Evolutionary conservation across 768 basidiomycete genomes (phyloP).

Genomic region (Xanthoconium stramineum): DNA sequence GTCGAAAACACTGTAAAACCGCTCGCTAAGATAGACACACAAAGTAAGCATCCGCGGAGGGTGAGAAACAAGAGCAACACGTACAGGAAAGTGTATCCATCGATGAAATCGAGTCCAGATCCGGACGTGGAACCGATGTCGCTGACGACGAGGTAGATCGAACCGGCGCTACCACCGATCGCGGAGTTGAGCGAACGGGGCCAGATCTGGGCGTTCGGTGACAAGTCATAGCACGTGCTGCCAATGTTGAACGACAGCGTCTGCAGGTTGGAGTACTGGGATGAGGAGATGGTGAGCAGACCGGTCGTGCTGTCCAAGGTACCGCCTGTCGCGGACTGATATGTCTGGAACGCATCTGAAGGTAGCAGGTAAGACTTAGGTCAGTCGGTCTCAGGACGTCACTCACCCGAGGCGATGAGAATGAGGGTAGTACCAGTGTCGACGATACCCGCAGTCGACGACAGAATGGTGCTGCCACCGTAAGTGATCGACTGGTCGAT

Average conservation of each 20-base stretch:
- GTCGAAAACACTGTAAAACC: conserved; percentile 39
- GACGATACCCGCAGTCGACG: conserved; percentile 31
- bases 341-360: conserved; percentile 27
- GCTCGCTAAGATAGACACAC: conserved; percentile 5
- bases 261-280: conserved; percentile 25
- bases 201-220: conserved; percentile 33
- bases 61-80: no score
- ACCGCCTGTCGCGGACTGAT: conserved; percentile 27
- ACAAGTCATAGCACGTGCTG: conserved; percentile 15
- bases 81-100: conserved; percentile 19
- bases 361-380: not conserved
- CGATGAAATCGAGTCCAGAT: conserved; percentile 22
- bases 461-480: conserved; percentile 20
- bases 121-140: conserved; percentile 18
- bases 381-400: not conserved
- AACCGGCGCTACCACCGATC: conserved; percentile 25
- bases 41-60: not conserved
- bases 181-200: conserved; percentile 31
- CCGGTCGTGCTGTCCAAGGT: conserved; percentile 26
- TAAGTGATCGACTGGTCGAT: conserved; percentile 32
- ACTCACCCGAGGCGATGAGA: conserved; percentile 23
- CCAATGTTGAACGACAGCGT: conserved; percentile 29
- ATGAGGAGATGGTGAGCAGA: conserved; percentile 25
- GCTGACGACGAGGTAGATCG: conserved; percentile 30
- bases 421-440: conserved; percentile 34